These are phyloP conservation scores for Tetrahymena malaccensis DNA, from an alignment of 73 alveolate genomes.

Conservation along the genomic window DNA sequence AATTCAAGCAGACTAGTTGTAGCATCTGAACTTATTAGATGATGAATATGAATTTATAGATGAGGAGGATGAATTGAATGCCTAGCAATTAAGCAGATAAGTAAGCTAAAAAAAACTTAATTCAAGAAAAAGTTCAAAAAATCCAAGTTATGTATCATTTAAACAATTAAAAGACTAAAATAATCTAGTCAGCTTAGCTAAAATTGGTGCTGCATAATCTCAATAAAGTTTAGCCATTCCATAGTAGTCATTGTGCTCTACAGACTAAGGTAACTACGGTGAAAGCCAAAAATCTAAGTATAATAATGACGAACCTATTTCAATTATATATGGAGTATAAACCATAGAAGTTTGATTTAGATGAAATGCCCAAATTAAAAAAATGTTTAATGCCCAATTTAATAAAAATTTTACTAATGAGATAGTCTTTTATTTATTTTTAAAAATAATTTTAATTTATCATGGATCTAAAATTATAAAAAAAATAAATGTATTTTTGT, in stretches of 20 bases:
- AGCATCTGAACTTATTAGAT: background rate
- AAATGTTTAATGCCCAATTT: too few relatives aligned
- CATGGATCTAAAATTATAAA: too few relatives aligned
- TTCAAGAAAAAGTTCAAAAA: background rate
- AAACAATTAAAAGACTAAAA: background rate
- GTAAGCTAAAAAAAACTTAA: background rate
- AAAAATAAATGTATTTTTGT: too few relatives aligned
- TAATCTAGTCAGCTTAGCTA: background rate
- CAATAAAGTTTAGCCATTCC: background rate
- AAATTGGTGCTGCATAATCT: background rate
- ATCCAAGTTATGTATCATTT: background rate
- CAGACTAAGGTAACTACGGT: background rate
- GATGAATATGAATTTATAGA: background rate
- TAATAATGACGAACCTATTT: background rate
- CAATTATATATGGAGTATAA: background rate
- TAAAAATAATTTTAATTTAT: too few relatives aligned
- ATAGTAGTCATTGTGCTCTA: background rate
- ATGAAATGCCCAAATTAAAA: too few relatives aligned
- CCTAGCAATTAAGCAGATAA: background rate
- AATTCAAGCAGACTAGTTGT: background rate
- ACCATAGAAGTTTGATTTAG: background rate
- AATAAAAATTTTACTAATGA: too few relatives aligned
- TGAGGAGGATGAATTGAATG: background rate
- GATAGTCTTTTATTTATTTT: too few relatives aligned
- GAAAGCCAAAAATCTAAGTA: background rate